Conservation (phyloP, 352 stramenopile genomes). For the Pelagophyceae sp. region DNA sequence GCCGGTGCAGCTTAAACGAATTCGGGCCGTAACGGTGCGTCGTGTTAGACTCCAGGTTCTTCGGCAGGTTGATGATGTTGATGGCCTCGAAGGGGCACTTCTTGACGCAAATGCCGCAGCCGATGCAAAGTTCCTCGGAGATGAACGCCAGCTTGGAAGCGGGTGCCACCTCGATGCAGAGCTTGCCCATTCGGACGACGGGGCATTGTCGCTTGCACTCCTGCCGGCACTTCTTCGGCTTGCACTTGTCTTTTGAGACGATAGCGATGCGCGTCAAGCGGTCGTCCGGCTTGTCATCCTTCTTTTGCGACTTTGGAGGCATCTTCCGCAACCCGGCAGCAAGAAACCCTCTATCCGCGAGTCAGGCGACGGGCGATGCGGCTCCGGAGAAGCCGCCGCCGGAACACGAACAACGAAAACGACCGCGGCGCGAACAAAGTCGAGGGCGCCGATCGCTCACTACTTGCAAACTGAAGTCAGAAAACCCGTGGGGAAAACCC, state of each 20-base stretch:
- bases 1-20: conserved; percentile 97
- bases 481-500: too few relatives aligned
- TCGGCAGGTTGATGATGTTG: conserved; percentile 99
- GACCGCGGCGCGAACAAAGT: too few relatives aligned
- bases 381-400: too few relatives aligned
- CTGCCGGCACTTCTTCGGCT: conserved; percentile 39
- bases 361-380: too few relatives aligned
- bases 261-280: conserved; percentile 96
- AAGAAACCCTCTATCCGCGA: too few relatives aligned
- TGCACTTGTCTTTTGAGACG: conserved; percentile 95
- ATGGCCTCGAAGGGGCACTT: conserved; percentile 99
- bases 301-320: conserved; percentile 45
- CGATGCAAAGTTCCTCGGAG: conserved; percentile 97
- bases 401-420: too few relatives aligned
- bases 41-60: conserved; percentile 95
- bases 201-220: conserved; percentile 99
- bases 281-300: conserved; percentile 46
- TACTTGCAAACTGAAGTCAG: too few relatives aligned
- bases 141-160: conserved; percentile 96
- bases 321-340: too few relatives aligned
- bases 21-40: conserved; percentile 99
- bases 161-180: conserved; percentile 95
- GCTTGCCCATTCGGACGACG: conserved; percentile 96
- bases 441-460: too few relatives aligned
- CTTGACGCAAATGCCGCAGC: conserved; percentile 99